These are phyloP conservation scores for carrot (Daucus carota) DNA, from an alignment of 129 eudicot species.

Conservation along the genomic window DNA sequence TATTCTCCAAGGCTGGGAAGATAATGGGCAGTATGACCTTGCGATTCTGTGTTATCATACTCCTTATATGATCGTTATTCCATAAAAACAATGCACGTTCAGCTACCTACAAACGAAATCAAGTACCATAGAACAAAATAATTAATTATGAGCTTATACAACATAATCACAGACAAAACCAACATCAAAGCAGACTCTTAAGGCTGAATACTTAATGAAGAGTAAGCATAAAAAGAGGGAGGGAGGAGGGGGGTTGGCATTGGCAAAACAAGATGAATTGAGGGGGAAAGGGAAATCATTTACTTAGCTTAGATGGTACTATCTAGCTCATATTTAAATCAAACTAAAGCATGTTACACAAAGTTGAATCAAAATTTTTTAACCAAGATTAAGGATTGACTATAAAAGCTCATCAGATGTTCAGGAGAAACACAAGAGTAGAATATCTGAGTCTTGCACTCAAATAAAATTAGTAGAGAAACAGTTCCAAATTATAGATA, in stretches of 20 bases:
- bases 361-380: no score
- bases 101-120: conserved; percentile 34
- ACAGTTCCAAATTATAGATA: neutral
- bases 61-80: conserved; percentile 62
- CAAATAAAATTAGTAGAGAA: neutral
- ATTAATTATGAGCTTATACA: neutral
- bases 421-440: neutral
- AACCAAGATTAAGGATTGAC: neutral
- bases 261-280: no score
- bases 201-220: neutral
- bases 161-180: neutral
- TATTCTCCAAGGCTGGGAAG: conserved; percentile 55
- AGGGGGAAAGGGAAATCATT: neutral
- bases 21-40: conserved; percentile 55
- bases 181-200: neutral
- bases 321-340: no score
- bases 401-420: no score
- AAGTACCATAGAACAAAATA: neutral
- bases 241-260: no score
- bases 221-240: neutral
- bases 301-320: neutral
- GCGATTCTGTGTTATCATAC: conserved; percentile 43
- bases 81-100: conserved; percentile 61
- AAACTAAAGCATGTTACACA: neutral
- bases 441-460: neutral